Evolutionary conservation across 2,329 filamentous ascomycete genomes (phyloP).

Genomic region (Pleochaeta shiraiana): DNA sequence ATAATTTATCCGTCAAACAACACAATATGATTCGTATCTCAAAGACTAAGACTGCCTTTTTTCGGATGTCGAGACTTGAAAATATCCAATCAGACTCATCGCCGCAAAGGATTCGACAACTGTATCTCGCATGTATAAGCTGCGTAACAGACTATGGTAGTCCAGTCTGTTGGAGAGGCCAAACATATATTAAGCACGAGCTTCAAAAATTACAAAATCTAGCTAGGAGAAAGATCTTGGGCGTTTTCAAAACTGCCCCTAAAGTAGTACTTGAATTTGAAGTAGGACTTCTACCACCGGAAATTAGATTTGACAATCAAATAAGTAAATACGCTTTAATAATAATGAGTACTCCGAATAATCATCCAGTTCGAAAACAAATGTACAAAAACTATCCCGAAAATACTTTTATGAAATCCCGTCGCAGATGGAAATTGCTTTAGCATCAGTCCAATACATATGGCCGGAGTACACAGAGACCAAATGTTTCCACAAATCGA

Average conservation of each 20-base stretch:
- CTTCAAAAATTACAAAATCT: not conserved
- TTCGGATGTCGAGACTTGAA: not conserved
- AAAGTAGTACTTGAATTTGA: not conserved
- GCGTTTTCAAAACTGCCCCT: not conserved
- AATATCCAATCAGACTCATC: not conserved
- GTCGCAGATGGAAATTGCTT: not conserved
- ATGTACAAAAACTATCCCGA: no score
- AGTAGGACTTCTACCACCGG: not conserved
- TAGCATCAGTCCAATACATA: not conserved
- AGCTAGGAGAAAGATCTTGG: not conserved
- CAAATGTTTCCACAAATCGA: not conserved
- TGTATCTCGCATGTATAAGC: not conserved
- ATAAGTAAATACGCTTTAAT: not conserved
- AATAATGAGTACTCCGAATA: not conserved
- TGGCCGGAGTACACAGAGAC: not conserved
- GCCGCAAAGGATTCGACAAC: not conserved
- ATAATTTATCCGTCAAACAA: not conserved
- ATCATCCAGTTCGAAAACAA: not conserved
- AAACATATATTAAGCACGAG: not conserved
- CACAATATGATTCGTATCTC: not conserved
- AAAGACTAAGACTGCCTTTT: not conserved
- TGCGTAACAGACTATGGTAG: not conserved
- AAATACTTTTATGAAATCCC: no score
- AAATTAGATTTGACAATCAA: not conserved
- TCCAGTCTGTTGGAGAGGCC: not conserved